These are phyloP conservation scores for Austroboletus rostrupii DNA, from an alignment of 1,284 basidiomycete genomes.

Conservation along the genomic window DNA sequence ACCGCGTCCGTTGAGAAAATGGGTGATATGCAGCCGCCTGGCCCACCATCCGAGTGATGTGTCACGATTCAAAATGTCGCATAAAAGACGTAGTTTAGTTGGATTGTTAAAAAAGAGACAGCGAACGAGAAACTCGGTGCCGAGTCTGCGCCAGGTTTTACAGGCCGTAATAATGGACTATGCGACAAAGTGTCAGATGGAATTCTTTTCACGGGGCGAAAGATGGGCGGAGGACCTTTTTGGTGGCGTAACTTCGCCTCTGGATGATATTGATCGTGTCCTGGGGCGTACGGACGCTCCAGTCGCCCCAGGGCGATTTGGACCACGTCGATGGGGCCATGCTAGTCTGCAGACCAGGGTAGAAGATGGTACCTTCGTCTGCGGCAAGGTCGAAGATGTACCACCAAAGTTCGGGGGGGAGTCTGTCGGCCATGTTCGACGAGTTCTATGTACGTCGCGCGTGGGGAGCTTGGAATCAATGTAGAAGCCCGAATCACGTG, in stretches of 20 bases:
- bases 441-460: background rate
- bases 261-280: constrained; percentile 54
- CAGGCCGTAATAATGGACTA: constrained; percentile 66
- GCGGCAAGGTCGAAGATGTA: constrained; percentile 65
- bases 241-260: constrained; percentile 54
- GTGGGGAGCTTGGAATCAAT: no score
- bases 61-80: constrained; percentile 45
- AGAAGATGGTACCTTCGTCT: constrained; percentile 61
- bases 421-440: constrained; percentile 29
- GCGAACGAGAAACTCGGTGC: constrained; percentile 59
- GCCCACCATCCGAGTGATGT: constrained; percentile 61
- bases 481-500: background rate
- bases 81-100: constrained; percentile 45
- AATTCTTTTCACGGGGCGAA: background rate
- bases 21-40: constrained; percentile 56
- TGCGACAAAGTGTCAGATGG: background rate
- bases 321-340: constrained; percentile 61
- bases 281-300: constrained; percentile 55
- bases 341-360: constrained; percentile 50
- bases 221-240: constrained; percentile 45
- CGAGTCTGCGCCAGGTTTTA: constrained; percentile 48
- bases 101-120: constrained; percentile 61
- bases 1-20: constrained; percentile 39
- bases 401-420: constrained; percentile 66
- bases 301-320: constrained; percentile 43